Percentiles rank a stretch among this genome's conserved stretches.
Conservation (phyloP, 164 flowering plant species). For the Macadamia tetraphylla region DNA sequence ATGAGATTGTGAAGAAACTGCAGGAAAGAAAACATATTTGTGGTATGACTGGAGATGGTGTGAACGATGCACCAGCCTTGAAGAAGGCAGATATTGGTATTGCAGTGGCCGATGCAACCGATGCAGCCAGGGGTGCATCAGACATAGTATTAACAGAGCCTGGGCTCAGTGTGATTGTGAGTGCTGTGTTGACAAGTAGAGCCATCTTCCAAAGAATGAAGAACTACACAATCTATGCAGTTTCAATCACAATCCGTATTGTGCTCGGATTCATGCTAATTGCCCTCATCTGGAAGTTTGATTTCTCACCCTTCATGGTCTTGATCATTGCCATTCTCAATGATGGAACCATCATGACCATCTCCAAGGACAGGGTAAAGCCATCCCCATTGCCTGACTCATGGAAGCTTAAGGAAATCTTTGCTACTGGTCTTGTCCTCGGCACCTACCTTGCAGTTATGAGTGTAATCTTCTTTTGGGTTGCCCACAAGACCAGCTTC, state of each 20-base stretch:
- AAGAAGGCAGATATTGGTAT: slow-evolving; percentile 41
- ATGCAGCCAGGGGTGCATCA: slow-evolving; percentile 41
- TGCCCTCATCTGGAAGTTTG: slow-evolving; percentile 40
- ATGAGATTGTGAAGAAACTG: slow-evolving; percentile 39
- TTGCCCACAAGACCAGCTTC: slow-evolving; percentile 22
- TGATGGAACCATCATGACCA: slow-evolving; percentile 43
- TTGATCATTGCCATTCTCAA: slow-evolving; percentile 36
- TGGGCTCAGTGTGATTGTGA: slow-evolving; percentile 31
- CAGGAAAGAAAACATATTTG: slow-evolving; percentile 40
- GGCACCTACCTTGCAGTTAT: slow-evolving; percentile 33
- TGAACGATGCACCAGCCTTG: slow-evolving; percentile 40
- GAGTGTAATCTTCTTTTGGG: slow-evolving; percentile 38
- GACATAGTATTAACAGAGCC: slow-evolving; percentile 44
- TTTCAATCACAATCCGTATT: slow-evolving; percentile 37
- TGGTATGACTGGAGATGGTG: slow-evolving; percentile 47
- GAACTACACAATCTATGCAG: slow-evolving; percentile 41
- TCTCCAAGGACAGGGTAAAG: slow-evolving; percentile 36
- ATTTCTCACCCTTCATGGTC: slow-evolving; percentile 42
- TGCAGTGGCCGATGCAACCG: slow-evolving; percentile 43
- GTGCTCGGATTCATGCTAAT: slow-evolving; percentile 38
- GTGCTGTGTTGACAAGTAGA: slow-evolving; percentile 30
- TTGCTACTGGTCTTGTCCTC: slow-evolving; percentile 36
- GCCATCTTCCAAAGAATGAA: slow-evolving; percentile 39
- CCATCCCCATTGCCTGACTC: slow-evolving; percentile 41
- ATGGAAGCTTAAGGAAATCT: slow-evolving; percentile 38